Evolutionary conservation across 768 basidiomycete genomes (phyloP).

Genomic region (Rhodotorula babjevae): DNA sequence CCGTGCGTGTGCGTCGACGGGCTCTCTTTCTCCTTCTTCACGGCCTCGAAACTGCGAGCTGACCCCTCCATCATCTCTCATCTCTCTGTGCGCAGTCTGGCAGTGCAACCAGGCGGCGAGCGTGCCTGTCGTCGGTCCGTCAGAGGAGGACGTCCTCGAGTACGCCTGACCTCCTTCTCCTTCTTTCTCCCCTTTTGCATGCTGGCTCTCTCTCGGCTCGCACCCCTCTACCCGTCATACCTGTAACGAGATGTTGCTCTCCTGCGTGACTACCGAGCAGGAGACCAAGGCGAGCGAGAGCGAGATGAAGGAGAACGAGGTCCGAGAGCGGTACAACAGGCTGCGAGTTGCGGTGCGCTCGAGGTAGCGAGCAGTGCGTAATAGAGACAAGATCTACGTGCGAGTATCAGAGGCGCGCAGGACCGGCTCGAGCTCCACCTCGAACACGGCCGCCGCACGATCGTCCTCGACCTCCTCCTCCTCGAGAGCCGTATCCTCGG

Average conservation of each 20-base stretch:
- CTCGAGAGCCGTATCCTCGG: no score
- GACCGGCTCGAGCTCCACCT: neutral
- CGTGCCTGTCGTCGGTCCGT: conserved; percentile 65
- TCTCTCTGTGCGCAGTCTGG: neutral
- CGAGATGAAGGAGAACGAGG: no score
- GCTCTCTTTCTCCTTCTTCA: neutral
- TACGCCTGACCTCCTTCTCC: conserved; percentile 7
- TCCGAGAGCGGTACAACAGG: neutral
- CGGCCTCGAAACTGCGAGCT: neutral
- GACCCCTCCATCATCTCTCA: neutral
- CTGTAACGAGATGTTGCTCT: no score
- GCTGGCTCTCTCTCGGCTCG: no score
- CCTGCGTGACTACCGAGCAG: no score
- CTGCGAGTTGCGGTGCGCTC: conserved; percentile 7
- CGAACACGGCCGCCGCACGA: neutral
- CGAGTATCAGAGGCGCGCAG: neutral
- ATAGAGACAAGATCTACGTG: neutral
- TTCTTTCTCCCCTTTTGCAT: neutral
- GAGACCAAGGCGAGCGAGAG: no score
- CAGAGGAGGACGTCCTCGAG: conserved; percentile 59
- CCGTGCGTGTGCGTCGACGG: neutral
- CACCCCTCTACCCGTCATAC: no score
- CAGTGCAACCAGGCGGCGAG: conserved; percentile 55
- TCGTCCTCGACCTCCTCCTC: neutral
- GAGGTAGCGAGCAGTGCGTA: neutral